Evolutionary conservation across 2,329 filamentous ascomycete genomes (phyloP).

Genomic region (Arthrobotrys sphaeroides): DNA sequence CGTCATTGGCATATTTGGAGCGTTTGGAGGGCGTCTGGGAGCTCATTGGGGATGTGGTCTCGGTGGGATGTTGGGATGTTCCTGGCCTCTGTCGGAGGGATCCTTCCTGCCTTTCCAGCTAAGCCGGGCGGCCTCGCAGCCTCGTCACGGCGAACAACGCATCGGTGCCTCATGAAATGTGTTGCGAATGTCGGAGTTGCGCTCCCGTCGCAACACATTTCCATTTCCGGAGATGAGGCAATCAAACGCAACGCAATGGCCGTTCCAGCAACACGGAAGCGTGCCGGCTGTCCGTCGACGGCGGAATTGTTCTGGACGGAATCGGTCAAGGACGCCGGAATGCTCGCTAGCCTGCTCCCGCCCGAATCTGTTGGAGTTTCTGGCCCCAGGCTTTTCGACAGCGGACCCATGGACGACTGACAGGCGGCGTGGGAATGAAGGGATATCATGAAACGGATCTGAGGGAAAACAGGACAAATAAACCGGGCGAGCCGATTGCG

Average conservation of each 20-base stretch:
- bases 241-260: slow-evolving; percentile 2
- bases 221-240: background rate
- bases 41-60: slow-evolving; percentile 31
- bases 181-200: background rate
- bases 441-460: background rate
- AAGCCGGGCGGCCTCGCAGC: too few relatives aligned
- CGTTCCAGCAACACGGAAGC: background rate
- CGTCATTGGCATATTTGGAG: slow-evolving; percentile 47
- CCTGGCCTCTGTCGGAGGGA: too few relatives aligned
- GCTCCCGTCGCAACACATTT: background rate
- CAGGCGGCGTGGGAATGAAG: background rate
- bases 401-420: background rate
- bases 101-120: too few relatives aligned
- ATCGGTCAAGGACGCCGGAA: background rate
- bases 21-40: slow-evolving; percentile 34
- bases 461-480: background rate
- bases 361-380: background rate
- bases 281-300: background rate
- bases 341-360: slow-evolving; percentile 8
- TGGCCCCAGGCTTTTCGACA: too few relatives aligned
- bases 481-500: background rate
- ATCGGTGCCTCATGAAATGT: background rate
- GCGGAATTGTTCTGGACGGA: background rate
- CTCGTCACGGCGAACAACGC: slow-evolving; percentile 1
- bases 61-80: slow-evolving; percentile 6